Conservation (phyloP, 2,329 filamentous ascomycete genomes). For the Hypomyces rosellus region DNA sequence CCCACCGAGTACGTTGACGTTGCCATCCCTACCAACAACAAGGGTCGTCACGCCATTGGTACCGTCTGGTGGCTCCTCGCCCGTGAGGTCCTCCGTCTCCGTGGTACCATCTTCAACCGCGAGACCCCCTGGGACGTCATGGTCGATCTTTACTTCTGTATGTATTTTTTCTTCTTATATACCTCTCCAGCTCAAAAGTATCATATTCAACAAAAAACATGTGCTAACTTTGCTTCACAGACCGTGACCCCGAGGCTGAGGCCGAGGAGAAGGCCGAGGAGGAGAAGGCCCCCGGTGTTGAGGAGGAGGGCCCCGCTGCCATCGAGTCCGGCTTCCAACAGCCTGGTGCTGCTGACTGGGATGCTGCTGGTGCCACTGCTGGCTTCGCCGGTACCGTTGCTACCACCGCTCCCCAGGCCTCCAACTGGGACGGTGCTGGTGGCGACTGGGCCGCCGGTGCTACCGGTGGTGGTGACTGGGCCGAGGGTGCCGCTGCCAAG, state of each 20-base stretch:
- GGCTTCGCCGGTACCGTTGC: conserved; percentile 49
- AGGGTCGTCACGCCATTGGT: conserved; percentile 98
- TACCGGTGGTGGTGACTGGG: conserved; percentile 63
- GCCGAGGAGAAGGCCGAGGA: conserved; percentile 95
- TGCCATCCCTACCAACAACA: conserved; percentile 99
- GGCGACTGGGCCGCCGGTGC: conserved; percentile 61
- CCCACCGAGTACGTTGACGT: conserved; percentile 99
- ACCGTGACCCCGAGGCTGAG: conserved; percentile 99
- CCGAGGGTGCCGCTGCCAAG: conserved; percentile 51
- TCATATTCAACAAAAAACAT: background rate
- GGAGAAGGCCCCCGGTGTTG: conserved; percentile 81
- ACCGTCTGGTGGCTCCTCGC: conserved; percentile 99
- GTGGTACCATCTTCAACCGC: conserved; percentile 91
- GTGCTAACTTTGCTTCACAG: conserved; percentile 25
- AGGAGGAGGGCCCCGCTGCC: conserved; percentile 74
- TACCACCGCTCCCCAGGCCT: conserved; percentile 42
- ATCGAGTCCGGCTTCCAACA: conserved; percentile 72
- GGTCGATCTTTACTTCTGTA: conserved; percentile 99
- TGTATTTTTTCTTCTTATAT: conserved; percentile 24
- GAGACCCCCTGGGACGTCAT: conserved; percentile 99
- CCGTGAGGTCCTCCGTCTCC: conserved; percentile 98
- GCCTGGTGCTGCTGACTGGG: conserved; percentile 70
- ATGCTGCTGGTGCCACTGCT: conserved; percentile 66
- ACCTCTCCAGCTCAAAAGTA: background rate
- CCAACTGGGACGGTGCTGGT: conserved; percentile 53